These are phyloP conservation scores for Biancaea sappan DNA, from an alignment of 306 rosid genomes.

Conservation along the genomic window DNA sequence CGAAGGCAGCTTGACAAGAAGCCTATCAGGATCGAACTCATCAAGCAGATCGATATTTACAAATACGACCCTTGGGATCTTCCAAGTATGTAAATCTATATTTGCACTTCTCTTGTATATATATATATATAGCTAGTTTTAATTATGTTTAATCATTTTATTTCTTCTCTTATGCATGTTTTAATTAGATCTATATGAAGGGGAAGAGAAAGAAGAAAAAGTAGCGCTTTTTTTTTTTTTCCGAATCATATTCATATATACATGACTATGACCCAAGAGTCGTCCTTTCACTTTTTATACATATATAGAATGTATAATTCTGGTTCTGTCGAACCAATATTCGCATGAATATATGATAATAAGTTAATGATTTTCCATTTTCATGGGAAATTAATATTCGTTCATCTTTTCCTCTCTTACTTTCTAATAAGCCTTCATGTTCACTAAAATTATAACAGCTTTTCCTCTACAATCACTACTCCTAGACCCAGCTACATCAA, in stretches of 20 bases:
- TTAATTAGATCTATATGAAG: neutral
- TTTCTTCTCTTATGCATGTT: neutral
- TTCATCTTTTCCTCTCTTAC: neutral
- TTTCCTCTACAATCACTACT: neutral
- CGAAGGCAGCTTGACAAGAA: conserved; percentile 8
- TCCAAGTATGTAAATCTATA: neutral
- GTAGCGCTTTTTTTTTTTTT: neutral
- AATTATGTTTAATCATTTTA: neutral
- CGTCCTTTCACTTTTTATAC: neutral
- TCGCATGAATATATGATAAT: neutral
- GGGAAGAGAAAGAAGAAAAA: neutral
- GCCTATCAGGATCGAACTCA: conserved; percentile 24
- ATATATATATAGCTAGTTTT: neutral
- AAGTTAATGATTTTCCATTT: too few species aligned
- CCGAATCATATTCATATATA: too few species aligned
- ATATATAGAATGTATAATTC: too few species aligned
- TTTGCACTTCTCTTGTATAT: neutral
- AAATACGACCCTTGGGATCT: conserved; percentile 22
- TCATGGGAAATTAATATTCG: too few species aligned
- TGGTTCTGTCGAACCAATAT: neutral
- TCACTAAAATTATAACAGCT: neutral
- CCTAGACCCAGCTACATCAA: too few species aligned
- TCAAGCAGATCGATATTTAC: conserved; percentile 21
- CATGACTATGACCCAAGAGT: too few species aligned
- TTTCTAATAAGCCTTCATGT: neutral